Evolutionary conservation across 257 asterid genomes (phyloP), one percentile per base, ranked within the genome.

Genomic region (Penstemon newberryi): DNA sequence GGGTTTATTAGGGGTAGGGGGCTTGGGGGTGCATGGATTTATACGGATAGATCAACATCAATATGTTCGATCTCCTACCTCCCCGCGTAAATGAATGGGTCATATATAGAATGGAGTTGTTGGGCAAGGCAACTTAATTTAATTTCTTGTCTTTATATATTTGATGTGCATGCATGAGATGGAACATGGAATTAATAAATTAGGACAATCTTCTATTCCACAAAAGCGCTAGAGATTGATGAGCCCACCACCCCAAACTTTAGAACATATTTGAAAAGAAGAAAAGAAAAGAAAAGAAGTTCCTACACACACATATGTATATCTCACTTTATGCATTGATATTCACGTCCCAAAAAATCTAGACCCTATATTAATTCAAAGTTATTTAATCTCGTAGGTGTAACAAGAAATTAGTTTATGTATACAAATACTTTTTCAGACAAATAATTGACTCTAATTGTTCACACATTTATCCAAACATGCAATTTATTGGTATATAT

Each of bases 201-300:
- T 25, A 60, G 74, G 44, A 49, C 67, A 64, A 67, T 54, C 72
- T 67, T 67, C 45, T 67, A 55, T 67, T 25, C 72, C 63, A 67
- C 72, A 67, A 67, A 67, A 67, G 72, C 44, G 10, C 61, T 44
- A 49, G 50, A 43, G 52, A 37, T 46, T 68, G 50, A 68, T 56
- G 8, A 36, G 33, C 38, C 38, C 3, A 54, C 54, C 69, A 58
- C 73, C 63, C 18, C 15, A 33, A 40, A 13, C 65, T 56, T 45
- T 56, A 68, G 56, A 56, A 25, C 42, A 38, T 1, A 39, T 0
- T 1, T 7, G 11, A 46, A 41, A 15, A 61, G 25, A 42, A 61
- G 49, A 39, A 61, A 50, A 46, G 7, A 45, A 45, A 45, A 3
- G 9, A 9, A 46, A 12, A 7, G 12, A 46, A 46, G 46, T 41